Percentiles rank a stretch among this genome's conserved stretches.
Conservation (phyloP, 75 land plant genomes). For the Adiantum capillusveneris region DNA sequence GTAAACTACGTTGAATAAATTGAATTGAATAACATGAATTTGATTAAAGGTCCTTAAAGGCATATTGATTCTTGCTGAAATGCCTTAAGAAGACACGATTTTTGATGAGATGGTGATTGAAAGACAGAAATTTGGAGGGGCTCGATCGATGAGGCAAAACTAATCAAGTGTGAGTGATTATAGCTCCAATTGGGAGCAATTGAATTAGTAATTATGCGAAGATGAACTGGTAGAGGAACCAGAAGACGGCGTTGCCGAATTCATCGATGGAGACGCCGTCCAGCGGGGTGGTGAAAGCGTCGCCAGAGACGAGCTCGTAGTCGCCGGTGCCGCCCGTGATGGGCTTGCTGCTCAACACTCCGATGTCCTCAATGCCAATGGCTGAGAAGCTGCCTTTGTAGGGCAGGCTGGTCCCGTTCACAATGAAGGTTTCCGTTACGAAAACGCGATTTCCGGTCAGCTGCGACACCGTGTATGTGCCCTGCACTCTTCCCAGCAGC, state of each 20-base stretch:
- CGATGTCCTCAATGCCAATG: background rate
- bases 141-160: too few relatives aligned
- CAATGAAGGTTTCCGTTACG: background rate
- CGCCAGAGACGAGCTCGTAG: background rate
- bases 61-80: too few relatives aligned
- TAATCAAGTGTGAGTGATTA: too few relatives aligned
- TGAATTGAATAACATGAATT: too few relatives aligned
- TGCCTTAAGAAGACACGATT: too few relatives aligned
- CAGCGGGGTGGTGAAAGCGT: background rate
- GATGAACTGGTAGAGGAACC: background rate
- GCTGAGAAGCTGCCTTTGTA: background rate
- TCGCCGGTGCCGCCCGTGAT: background rate
- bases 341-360: background rate
- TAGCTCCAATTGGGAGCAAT: too few relatives aligned
- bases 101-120: too few relatives aligned
- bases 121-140: too few relatives aligned
- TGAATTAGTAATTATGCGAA: too few relatives aligned
- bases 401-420: background rate
- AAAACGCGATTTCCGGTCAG: background rate
- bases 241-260: background rate
- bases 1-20: too few relatives aligned
- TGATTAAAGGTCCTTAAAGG: too few relatives aligned
- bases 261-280: background rate
- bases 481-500: conserved; percentile 1
- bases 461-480: background rate